Conservation (phyloP, 331 rosid genomes). For the Malus hybrid region DNA sequence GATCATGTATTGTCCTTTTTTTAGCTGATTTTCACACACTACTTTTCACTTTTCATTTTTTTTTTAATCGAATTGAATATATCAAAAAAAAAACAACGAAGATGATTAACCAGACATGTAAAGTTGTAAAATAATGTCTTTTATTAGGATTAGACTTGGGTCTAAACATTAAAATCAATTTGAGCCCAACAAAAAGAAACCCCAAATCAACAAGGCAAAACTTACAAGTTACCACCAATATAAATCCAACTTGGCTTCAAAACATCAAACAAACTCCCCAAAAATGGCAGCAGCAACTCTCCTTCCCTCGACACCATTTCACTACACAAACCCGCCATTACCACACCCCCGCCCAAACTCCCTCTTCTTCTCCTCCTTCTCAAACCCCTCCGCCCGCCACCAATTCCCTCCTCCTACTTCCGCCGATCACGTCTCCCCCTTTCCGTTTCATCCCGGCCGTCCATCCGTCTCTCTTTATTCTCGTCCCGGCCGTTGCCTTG, state of each 20-base stretch:
- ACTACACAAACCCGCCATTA: background rate
- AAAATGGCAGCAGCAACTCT: slow-evolving; percentile 17
- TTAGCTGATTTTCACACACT: no score
- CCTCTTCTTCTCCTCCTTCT: slow-evolving; percentile 9
- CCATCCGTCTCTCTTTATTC: slow-evolving; percentile 17
- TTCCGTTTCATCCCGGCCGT: slow-evolving; percentile 22
- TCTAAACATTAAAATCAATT: background rate
- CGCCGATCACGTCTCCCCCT: slow-evolving; percentile 9
- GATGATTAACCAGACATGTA: no score
- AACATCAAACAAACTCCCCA: background rate
- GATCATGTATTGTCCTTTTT: no score
- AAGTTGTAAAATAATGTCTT: no score
- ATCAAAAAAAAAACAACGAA: no score
- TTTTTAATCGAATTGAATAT: no score
- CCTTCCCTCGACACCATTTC: background rate
- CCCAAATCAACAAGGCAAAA: background rate
- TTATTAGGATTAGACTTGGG: no score
- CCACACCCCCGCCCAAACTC: slow-evolving; percentile 3
- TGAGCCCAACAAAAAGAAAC: background rate
- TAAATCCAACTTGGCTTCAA: background rate
- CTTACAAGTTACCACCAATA: background rate
- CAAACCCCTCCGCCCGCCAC: slow-evolving; percentile 6
- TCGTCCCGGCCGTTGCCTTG: slow-evolving; percentile 33
- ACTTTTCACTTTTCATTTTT: no score
- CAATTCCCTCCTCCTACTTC: slow-evolving; percentile 1